Conservation (phyloP, 2,329 filamentous ascomycete genomes). For the Nothophaeocryptopus gaeumannii region DNA sequence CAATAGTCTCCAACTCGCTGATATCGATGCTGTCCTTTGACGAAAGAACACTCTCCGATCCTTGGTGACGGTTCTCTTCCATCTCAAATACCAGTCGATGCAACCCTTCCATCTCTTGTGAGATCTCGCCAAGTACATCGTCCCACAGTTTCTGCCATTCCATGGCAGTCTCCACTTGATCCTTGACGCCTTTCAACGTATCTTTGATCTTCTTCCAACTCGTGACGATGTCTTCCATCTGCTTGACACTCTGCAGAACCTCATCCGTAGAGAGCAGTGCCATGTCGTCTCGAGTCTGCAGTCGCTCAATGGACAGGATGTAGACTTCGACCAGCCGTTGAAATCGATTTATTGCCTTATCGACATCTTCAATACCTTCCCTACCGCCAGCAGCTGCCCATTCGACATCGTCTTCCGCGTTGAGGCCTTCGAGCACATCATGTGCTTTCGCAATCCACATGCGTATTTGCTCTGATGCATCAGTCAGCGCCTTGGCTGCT, state of each 20-base stretch:
- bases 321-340: conserved; percentile 90
- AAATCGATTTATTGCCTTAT: conserved; percentile 74
- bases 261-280: conserved; percentile 66
- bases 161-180: conserved; percentile 94
- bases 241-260: conserved; percentile 70
- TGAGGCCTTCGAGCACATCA: conserved; percentile 81
- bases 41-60: conserved; percentile 62
- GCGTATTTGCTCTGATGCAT: conserved; percentile 86
- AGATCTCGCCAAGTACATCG: conserved; percentile 87
- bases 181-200: conserved; percentile 75
- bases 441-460: conserved; percentile 92
- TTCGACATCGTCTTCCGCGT: conserved; percentile 95
- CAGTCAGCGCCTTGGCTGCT: conserved; percentile 79
- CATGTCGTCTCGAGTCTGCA: conserved; percentile 79
- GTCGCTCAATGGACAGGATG: conserved; percentile 85
- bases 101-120: conserved; percentile 78
- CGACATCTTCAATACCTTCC: conserved; percentile 69
- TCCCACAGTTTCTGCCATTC: conserved; percentile 99
- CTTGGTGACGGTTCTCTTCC: conserved; percentile 90
- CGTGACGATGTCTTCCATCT: conserved; percentile 83
- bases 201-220: conserved; percentile 82
- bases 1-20: conserved; percentile 85
- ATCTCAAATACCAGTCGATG: conserved; percentile 88
- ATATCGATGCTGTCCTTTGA: conserved; percentile 63
- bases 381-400: conserved; percentile 88